Evolutionary conservation across 768 basidiomycete genomes (phyloP), one percentile per base, ranked within the genome.

Genomic region (Kwoniella pini): DNA sequence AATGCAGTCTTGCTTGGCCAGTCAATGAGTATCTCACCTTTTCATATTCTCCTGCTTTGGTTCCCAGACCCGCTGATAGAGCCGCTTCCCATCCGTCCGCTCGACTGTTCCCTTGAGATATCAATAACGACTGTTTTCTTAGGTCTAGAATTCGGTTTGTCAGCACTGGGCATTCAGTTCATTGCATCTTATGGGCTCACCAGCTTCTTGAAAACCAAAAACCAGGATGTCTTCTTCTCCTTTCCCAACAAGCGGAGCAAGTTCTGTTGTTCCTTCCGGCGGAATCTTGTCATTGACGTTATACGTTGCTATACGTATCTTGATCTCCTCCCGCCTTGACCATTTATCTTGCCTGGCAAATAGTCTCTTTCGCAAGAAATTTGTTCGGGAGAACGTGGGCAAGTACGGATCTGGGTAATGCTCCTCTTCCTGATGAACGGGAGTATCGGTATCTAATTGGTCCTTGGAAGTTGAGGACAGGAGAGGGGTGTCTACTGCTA

Each of bases 271-370:
- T 4, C 64, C 67, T 11, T 54, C 48, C 4, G 70, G 73, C 7
- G 73, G 73, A 6, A 75, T 50, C 30, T 63, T 64, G 31, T 75
- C 73, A 50, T 75, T 75, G 12, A 75, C 73, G 36, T 75, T 75
- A 50, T 70, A 75, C 2, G 73, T 75, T 3, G 60, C 62, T 24
- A 68, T 40, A 4, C 73, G 69, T 13, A 75, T 64, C 26, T 69
- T 72, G 17, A 70, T 30, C 26, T 54, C 38, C 7, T 40, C 13
- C 27, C 56, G 51, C 4, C 36, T 45, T 0, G 73, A 72, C 70
- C 70, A 75, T 39, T 70, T 56, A 12, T 58, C 57, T 43, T 70
- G 56, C 17, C 63, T 42, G 2, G 49, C 54, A 50, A 66, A 72
- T 1, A 75, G 42, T 15, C 67, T 43, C 39, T 70, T 60, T 5